Conservation (phyloP, 192 early-diverging fungal genomes). For the Piromyces finnis region DNA sequence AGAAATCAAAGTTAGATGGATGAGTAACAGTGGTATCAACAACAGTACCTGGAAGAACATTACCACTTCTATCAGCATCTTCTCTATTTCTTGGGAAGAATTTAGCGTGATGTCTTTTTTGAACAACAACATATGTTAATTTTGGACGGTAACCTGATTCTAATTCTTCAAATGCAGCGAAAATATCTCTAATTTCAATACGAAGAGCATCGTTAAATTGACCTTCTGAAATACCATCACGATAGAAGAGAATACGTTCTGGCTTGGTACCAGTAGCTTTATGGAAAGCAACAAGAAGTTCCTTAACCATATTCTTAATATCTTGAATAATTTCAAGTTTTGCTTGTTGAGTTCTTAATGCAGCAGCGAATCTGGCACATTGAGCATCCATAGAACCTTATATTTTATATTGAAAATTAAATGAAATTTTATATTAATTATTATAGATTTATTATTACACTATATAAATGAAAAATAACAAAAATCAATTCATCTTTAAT, state of each 20-base stretch:
- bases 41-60: constrained; percentile 22
- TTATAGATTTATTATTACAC: too few relatives aligned
- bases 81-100: constrained; percentile 1
- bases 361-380: constrained; percentile 35
- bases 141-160: neutral
- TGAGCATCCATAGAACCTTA: constrained; percentile 9
- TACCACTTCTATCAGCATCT: constrained; percentile 10
- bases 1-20: constrained; percentile 4
- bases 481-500: too few relatives aligned
- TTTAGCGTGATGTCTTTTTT: neutral
- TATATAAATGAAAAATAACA: too few relatives aligned
- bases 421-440: too few relatives aligned
- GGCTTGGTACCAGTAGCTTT: constrained; percentile 39
- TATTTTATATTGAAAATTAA: too few relatives aligned
- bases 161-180: neutral
- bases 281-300: constrained; percentile 44
- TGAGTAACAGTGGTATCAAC: constrained; percentile 12
- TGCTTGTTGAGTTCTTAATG: constrained; percentile 44
- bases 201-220: neutral
- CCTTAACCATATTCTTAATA: constrained; percentile 40
- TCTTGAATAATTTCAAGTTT: constrained; percentile 54
- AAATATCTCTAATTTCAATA: neutral
- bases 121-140: constrained; percentile 2
- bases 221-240: constrained; percentile 35
- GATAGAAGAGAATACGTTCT: constrained; percentile 62